Base-by-base conservation (phyloP, 768 basidiomycete species). In the Boletellus ananiceps region DNA sequence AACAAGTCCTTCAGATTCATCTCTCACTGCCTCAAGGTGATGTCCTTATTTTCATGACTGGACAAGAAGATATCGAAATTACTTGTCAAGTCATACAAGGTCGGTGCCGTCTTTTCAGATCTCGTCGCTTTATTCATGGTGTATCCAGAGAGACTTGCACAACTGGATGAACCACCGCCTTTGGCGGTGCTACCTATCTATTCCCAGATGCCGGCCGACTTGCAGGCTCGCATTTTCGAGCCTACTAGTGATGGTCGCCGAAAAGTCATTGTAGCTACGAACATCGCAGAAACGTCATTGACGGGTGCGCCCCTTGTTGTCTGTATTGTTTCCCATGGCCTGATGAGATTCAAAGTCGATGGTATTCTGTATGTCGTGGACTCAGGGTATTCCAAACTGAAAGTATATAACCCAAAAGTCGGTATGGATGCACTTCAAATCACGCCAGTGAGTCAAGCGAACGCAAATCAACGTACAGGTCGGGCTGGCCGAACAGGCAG, bases 341-440 rank as follows among this genome's bases (percentile, higher is more conserved):
- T 57, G 33, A 65, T 36, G 32, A 25, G 2, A 40, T 37, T 48
- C 41, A 5, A 61, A 90, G 96, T 98, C 54, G 96, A 99, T 58
- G 96, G 96, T 59, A 99, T 99, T 63, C 75, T 96, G 33, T 99
- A 86, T 57, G 96, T 99, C 23, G 90, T 99, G 2, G 96, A 99
- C 65, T 83, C 91, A 0, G 96, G 96, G 0, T 98, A 93, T 68
- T 96, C 91, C 19, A 99, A 98, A 69, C 74, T 99, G 54, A 97
- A 97, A 69, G 95, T 98, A 18, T 98, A 99, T 74, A 99, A 98
- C 64, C 94, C 96, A 14, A 93, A 93, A 67, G 93, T 98, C 52
- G 96, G 96, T 53, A 99, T 99, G 96, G 96, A 98, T 62, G 93
- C 96, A 3, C 74, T 99, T 44, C 96, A 99, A 66, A 98, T 99